phyloP scores from a whole-genome alignment of 176 grass and related monocot species.

The Pontederia crassipes region DNA sequence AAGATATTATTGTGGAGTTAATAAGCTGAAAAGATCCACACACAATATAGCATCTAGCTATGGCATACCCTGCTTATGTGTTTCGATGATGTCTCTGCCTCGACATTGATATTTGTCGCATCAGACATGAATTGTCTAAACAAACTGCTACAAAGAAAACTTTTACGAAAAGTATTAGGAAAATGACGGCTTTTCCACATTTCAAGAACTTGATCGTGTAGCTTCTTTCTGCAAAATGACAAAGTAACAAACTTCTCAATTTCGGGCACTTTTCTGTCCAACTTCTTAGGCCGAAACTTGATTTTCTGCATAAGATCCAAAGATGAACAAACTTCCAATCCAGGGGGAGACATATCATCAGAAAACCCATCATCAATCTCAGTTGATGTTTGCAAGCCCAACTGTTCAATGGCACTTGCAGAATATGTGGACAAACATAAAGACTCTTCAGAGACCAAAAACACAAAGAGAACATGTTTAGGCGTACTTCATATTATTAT shows the following conservation, averaged over 20 bases:
- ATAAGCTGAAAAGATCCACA: background rate
- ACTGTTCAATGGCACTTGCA: conserved; percentile 57
- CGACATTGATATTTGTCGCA: background rate
- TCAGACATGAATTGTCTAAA: conserved; percentile 22
- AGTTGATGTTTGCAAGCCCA: conserved; percentile 25
- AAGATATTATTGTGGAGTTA: background rate
- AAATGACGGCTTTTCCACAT: conserved; percentile 28
- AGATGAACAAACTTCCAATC: conserved; percentile 31
- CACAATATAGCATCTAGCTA: background rate
- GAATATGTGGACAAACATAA: conserved; percentile 22
- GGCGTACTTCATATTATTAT: background rate
- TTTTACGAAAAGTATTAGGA: conserved; percentile 36
- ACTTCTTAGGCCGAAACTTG: conserved; percentile 39
- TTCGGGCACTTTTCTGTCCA: conserved; percentile 19
- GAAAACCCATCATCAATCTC: conserved; percentile 10
- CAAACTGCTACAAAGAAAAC: conserved; percentile 35
- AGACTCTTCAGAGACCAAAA: too few species aligned
- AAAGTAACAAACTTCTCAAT: conserved; percentile 53
- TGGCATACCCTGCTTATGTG: background rate
- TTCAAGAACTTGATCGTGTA: conserved; percentile 53
- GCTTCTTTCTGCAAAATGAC: conserved; percentile 52
- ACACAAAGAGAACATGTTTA: too few species aligned
- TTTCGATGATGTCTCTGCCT: background rate
- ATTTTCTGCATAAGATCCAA: conserved; percentile 23
- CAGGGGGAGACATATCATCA: conserved; percentile 57